A percentile compares a stretch with the other conserved stretches of the same genome.
Conservation (phyloP, 2,329 filamentous ascomycete genomes). For the Byssochlamys sp. region DNA sequence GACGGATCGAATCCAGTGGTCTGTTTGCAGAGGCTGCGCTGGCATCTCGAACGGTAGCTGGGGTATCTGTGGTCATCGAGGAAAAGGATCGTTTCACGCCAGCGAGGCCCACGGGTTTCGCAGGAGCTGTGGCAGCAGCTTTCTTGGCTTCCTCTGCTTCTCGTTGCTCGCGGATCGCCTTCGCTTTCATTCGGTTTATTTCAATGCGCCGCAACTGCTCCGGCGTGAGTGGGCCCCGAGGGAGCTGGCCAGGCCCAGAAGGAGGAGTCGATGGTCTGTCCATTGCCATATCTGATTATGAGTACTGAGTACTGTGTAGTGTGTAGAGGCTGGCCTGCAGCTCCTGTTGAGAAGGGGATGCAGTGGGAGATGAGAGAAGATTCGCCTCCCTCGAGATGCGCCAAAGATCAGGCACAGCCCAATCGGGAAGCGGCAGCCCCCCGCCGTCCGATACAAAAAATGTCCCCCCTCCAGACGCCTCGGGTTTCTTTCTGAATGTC, state of each 20-base stretch:
- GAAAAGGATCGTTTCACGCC: slow-evolving; percentile 65
- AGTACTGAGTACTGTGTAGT: not conserved
- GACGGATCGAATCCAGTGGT: slow-evolving; percentile 49
- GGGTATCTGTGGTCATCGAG: slow-evolving; percentile 48
- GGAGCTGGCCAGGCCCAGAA: slow-evolving; percentile 12
- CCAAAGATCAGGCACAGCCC: not conserved
- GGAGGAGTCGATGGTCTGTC: slow-evolving; percentile 6
- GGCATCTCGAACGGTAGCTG: slow-evolving; percentile 60
- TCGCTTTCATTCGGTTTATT: slow-evolving; percentile 76
- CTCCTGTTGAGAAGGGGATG: not conserved
- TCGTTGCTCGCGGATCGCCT: slow-evolving; percentile 67
- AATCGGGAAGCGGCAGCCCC: not conserved
- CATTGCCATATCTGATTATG: slow-evolving; percentile 1
- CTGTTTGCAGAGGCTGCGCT: slow-evolving; percentile 23
- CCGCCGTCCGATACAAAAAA: not conserved
- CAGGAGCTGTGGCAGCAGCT: slow-evolving; percentile 17
- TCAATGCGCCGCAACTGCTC: slow-evolving; percentile 59
- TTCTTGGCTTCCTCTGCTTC: slow-evolving; percentile 51
- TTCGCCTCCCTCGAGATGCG: not conserved
- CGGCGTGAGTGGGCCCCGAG: slow-evolving; percentile 45
- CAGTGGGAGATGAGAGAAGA: not conserved
- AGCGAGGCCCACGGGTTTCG: slow-evolving; percentile 36
- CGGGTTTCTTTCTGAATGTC: not conserved
- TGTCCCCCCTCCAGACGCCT: not conserved
- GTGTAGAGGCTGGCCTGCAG: not conserved